Conservation (phyloP, 1,284 basidiomycete species). For the Puccinia horiana region DNA sequence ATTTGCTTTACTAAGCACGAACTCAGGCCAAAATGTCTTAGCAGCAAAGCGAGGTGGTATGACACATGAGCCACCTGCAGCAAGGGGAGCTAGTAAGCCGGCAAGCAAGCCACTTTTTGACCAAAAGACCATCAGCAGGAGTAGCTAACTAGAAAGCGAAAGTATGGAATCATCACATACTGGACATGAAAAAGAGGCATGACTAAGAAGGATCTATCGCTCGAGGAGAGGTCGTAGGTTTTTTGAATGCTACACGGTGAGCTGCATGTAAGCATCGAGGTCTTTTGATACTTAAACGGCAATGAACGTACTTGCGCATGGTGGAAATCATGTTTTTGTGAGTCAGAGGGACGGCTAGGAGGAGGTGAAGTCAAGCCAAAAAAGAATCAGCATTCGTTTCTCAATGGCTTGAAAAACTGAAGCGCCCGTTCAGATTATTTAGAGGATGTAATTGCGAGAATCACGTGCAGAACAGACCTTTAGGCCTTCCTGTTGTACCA, state of each 20-base stretch:
- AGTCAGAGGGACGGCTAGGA: slow-evolving; percentile 67
- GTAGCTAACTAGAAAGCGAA: not conserved
- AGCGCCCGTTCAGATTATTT: not conserved
- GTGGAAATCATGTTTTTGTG: slow-evolving; percentile 67
- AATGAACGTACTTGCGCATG: slow-evolving; percentile 61
- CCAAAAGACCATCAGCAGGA: not conserved
- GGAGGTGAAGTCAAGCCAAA: not conserved
- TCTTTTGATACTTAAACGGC: slow-evolving; percentile 49
- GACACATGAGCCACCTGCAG: slow-evolving; percentile 66
- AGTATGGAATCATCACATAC: slow-evolving; percentile 23
- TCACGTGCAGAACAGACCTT: slow-evolving; percentile 54
- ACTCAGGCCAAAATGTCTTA: slow-evolving; percentile 66
- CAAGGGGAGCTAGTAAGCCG: slow-evolving; percentile 67
- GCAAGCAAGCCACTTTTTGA: slow-evolving; percentile 64
- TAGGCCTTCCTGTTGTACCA: slow-evolving; percentile 67
- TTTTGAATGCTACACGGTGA: slow-evolving; percentile 59
- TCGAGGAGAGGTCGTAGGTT: slow-evolving; percentile 65
- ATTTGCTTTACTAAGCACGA: slow-evolving; percentile 59
- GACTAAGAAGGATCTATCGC: slow-evolving; percentile 63
- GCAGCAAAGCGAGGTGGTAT: slow-evolving; percentile 67
- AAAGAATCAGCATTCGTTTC: not conserved
- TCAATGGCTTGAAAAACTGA: not conserved
- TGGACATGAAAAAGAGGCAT: slow-evolving; percentile 73
- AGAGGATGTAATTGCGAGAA: not conserved
- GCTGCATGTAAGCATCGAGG: not conserved